phyloP scores from a whole-genome alignment of 768 basidiomycete genomes.

The Phaffia tasmanica region DNA sequence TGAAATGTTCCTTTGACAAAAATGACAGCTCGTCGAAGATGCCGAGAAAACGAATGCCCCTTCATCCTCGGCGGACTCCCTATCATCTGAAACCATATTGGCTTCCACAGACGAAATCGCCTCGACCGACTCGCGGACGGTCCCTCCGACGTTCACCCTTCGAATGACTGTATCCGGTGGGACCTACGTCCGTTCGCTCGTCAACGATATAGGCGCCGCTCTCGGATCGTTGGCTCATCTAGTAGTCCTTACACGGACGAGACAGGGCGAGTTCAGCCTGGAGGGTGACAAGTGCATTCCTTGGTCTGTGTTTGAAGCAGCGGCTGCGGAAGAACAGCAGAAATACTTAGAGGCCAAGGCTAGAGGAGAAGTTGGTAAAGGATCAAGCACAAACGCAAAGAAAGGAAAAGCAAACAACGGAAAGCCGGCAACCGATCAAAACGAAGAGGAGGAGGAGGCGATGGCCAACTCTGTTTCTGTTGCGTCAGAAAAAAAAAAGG shows the following conservation, averaged over 20 bases:
- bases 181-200: slow-evolving; percentile 90
- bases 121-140: slow-evolving; percentile 21
- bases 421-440: slow-evolving; percentile 18
- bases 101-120: not conserved
- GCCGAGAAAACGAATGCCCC: not conserved
- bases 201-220: slow-evolving; percentile 78
- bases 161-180: slow-evolving; percentile 91
- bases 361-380: slow-evolving; percentile 7
- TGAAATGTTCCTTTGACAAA: not conserved
- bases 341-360: slow-evolving; percentile 8
- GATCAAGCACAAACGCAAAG: slow-evolving; percentile 43
- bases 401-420: slow-evolving; percentile 59
- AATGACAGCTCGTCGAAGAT: not conserved
- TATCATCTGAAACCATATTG: too few relatives aligned
- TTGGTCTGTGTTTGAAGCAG: slow-evolving; percentile 28
- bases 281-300: slow-evolving; percentile 24
- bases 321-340: slow-evolving; percentile 11
- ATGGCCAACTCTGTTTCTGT: too few relatives aligned
- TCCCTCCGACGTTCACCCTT: slow-evolving; percentile 69
- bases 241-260: slow-evolving; percentile 74
- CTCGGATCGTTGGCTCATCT: slow-evolving; percentile 86
- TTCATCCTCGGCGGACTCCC: not conserved
- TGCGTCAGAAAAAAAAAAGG: too few relatives aligned
- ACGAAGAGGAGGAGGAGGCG: slow-evolving; percentile 29
- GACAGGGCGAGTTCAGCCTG: slow-evolving; percentile 63